A percentile compares a stretch with the other conserved stretches of the same genome.
Conservation (phyloP, 1,139 yeast genomes). For the Scheffersomyces segobiensis region DNA sequence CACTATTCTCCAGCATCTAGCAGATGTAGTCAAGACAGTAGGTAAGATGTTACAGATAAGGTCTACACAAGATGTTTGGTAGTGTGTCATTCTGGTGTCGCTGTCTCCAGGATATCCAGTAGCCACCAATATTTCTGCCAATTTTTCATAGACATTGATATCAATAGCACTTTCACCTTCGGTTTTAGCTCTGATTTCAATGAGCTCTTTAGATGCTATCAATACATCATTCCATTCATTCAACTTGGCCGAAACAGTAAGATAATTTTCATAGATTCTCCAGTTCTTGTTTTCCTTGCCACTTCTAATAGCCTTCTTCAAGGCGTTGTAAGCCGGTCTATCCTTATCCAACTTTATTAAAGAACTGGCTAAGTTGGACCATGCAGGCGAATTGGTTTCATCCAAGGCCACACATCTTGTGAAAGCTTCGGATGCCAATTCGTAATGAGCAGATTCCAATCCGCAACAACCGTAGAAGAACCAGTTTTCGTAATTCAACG, state of each 20-base stretch:
- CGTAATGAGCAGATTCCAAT: constrained; percentile 69
- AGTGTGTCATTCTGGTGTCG: constrained; percentile 47
- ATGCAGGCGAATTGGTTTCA: constrained; percentile 77
- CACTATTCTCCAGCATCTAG: constrained; percentile 80
- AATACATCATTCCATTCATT: constrained; percentile 88
- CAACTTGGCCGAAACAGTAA: constrained; percentile 77
- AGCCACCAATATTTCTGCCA: constrained; percentile 64
- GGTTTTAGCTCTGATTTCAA: constrained; percentile 48
- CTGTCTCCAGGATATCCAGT: constrained; percentile 49
- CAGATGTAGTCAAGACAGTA: constrained; percentile 63
- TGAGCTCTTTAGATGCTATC: constrained; percentile 63
- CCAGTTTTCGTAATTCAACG: constrained; percentile 85
- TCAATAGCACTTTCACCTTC: constrained; percentile 73
- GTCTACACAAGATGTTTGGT: constrained; percentile 67
- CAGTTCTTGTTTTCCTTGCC: constrained; percentile 70
- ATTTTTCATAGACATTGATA: constrained; percentile 70
- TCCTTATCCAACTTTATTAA: constrained; percentile 63
- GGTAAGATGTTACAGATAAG: constrained; percentile 70
- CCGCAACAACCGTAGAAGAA: constrained; percentile 92
- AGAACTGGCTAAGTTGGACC: constrained; percentile 94
- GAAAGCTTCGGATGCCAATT: constrained; percentile 88
- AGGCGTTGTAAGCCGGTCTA: constrained; percentile 79
- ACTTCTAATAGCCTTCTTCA: constrained; percentile 70
- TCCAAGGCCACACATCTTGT: constrained; percentile 88
- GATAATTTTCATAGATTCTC: constrained; percentile 89